Evolutionary conservation across 805 yeast genomes (phyloP).

Genomic region (Lipomyces orientalis): DNA sequence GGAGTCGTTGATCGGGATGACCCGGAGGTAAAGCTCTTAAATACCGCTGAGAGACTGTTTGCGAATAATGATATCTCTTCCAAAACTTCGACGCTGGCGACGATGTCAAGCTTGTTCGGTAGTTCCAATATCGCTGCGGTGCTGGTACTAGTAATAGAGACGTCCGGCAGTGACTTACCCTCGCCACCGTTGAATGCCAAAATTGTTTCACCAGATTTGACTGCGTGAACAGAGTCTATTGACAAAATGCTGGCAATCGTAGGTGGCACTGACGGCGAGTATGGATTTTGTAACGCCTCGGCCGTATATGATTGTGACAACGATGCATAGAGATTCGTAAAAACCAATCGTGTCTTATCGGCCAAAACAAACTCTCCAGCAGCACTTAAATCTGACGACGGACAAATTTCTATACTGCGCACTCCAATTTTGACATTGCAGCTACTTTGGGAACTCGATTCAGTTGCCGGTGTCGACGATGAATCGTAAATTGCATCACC

Average conservation of each 20-base stretch:
- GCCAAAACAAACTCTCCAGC: constrained; percentile 11
- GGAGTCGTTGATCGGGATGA: neutral
- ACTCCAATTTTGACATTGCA: constrained; percentile 23
- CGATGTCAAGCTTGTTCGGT: constrained; percentile 18
- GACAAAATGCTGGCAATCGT: constrained; percentile 16
- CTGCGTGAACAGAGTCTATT: constrained; percentile 21
- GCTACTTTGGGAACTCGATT: neutral
- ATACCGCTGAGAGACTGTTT: constrained; percentile 5
- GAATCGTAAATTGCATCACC: constrained; percentile 5
- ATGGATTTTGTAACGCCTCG: constrained; percentile 23
- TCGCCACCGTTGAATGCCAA: constrained; percentile 14
- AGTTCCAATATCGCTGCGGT: constrained; percentile 5
- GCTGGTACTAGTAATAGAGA: constrained; percentile 11
- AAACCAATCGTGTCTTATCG: constrained; percentile 11
- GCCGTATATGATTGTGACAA: constrained; percentile 22
- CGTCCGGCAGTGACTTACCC: constrained; percentile 16
- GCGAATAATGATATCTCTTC: constrained; percentile 14
- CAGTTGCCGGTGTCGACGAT: neutral
- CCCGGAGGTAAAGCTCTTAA: neutral
- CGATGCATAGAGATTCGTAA: constrained; percentile 18
- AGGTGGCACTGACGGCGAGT: constrained; percentile 12
- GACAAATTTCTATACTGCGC: constrained; percentile 19
- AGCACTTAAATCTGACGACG: constrained; percentile 14
- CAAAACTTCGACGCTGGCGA: constrained; percentile 12
- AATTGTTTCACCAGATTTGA: constrained; percentile 7